Evolutionary conservation across 176 grass and related monocot species (phyloP), one percentile per base, ranked within the genome.

Genomic region (Lolium rigidum): DNA sequence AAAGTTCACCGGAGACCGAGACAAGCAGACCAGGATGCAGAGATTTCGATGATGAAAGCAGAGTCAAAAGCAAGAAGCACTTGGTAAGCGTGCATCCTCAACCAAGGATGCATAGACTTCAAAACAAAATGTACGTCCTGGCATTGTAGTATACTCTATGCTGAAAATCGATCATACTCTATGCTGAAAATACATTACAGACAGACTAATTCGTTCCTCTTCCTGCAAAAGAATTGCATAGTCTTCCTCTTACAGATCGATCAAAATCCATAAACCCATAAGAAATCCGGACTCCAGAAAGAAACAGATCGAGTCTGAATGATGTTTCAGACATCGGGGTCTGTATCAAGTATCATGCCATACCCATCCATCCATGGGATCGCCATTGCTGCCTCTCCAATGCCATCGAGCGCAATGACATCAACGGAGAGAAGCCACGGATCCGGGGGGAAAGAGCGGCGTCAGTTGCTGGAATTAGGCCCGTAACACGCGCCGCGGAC

Each of bases 381-480:
- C 54, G 21, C 72, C 52, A 61, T 78, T 46, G 58, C 52, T 43
- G 83, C 59, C 11, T 67, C 35, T 52, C 10, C 72, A 52, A 75
- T 50, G 89, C 80, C 89, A 87, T 60, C 25, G 75, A 90, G 59
- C 38, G 26, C 26, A 67, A 80, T 87, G 80, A 68, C 84, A 75
- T 39, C 46, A 55, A 28, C 10, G 61, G 79, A 35, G 18, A 31
- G 43, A 38, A 63, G 60, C 58, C 83, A 77, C 38, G 28, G 60
- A 70, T 80, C 89, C 76, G 46, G 68, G 37, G 74, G 72, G 75
- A 25, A 31, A 70, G 84, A 82, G 78, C 39, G 60, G 66, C 57
- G 65, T 92, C 80, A 98, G 63, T 57, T 26, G 73, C 60, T 48
- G 77, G 97, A 54, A 80, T 99, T 99, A 58, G 97, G 97, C 8